Base-by-base conservation (phyloP, 73 alveolate species). In the Tetrahymena elliotti region DNA sequence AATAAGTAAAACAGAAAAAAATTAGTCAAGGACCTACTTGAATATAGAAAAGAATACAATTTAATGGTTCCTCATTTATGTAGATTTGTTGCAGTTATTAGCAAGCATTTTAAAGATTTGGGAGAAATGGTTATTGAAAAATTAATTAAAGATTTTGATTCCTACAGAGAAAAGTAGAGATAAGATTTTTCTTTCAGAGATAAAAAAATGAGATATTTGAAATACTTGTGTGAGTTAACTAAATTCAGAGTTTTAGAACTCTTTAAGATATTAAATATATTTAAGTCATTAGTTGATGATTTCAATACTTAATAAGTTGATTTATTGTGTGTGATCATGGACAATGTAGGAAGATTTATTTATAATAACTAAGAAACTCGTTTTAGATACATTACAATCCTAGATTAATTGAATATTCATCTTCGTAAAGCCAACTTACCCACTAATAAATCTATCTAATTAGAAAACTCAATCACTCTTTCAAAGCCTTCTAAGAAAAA, bases 141-240 rank as follows among this genome's bases (percentile, higher is more conserved):
- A n/a, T 94, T 94, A 52, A 35, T 94, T 52, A 94, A 94, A 33
- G 40, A 84, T 47, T 94, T 84, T 33, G 88, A 68, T 31, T 68
- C 88, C 36, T 68, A 68, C 36, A 68, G 83, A 52, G 83, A 33
- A 88, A 84, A 88, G 83, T 10, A 94, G 47, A 52, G 54, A 35
- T 12, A 35, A 93, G 38, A 88, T 15, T 84, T 94, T 38, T 47
- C 93, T 52, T 41, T 35, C 38, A 47, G 96, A 94, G 40, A 94
- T 84, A 94, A 94, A 41, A 88, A 35, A 53, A 31, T 68, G 88
- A 92, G 96, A 88, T 94, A 94, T 53, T 39, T 94, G 15, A 94
- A 94, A 84, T 94, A 94, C 36, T 35, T 94, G 10, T 94, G 96
- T 88, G 96, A 94, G 38, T 88, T 94, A 24, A 88, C 96, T 10